These are phyloP conservation scores for Penicillium aurantiogriseum DNA, from an alignment of 2,329 filamentous ascomycete genomes.

Conservation along the genomic window DNA sequence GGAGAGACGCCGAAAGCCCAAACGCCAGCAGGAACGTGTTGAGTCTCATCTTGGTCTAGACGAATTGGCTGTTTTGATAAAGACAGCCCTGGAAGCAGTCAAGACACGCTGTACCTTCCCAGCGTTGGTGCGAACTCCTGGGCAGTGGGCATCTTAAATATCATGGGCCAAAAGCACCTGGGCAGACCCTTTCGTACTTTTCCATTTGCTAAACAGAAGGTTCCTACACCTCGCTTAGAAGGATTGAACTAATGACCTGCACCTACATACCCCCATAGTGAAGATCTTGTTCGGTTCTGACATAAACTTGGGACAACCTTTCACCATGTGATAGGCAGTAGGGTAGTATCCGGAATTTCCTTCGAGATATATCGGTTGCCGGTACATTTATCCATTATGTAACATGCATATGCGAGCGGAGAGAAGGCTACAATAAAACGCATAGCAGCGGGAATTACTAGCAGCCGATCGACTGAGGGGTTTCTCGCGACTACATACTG, in stretches of 20 bases:
- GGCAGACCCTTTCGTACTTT: not conserved
- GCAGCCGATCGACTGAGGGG: slow-evolving; percentile 5
- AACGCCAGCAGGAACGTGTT: slow-evolving; percentile 11
- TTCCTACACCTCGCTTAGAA: slow-evolving; percentile 8
- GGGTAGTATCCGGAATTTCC: not conserved
- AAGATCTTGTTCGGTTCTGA: not conserved
- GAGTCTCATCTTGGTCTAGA: slow-evolving; percentile 14
- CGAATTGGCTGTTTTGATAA: not conserved
- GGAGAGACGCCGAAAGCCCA: slow-evolving; percentile 10
- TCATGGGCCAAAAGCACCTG: not conserved
- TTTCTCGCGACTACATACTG: slow-evolving; percentile 2
- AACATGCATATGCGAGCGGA: not conserved
- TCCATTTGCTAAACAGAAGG: not conserved
- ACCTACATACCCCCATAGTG: not conserved
- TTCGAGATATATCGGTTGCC: not conserved
- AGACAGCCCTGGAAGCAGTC: not conserved
- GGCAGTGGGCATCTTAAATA: not conserved
- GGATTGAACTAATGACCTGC: not conserved
- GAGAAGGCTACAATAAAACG: not conserved
- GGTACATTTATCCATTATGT: not conserved
- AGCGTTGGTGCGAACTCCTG: not conserved
- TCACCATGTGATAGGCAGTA: not conserved
- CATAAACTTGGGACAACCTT: not conserved
- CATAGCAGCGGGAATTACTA: slow-evolving; percentile 5
- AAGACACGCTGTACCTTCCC: not conserved